phyloP scores from a whole-genome alignment of 2,329 filamentous ascomycete genomes.

The Fusarium denticulatum region DNA sequence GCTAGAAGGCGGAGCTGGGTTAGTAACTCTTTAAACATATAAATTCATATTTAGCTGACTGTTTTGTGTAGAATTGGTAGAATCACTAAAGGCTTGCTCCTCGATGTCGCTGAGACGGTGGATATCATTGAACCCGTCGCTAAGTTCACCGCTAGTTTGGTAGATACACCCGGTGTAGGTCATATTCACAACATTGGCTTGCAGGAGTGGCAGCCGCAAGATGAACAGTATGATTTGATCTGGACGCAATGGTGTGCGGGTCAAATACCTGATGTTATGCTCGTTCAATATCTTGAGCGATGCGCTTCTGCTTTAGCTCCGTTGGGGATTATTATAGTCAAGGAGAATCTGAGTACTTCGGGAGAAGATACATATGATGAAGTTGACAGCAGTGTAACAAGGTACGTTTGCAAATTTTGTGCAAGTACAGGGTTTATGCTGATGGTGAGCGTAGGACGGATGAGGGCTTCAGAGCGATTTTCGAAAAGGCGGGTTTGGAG shows the following conservation, averaged over 20 bases:
- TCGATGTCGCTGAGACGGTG: neutral
- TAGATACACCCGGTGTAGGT: neutral
- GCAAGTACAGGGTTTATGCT: neutral
- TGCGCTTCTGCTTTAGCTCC: neutral
- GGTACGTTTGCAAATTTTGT: neutral
- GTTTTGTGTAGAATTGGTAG: neutral
- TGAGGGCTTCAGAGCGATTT: neutral
- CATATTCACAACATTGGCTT: neutral
- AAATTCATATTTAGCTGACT: fast-evolving
- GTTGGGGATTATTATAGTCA: too few species aligned
- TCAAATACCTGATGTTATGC: neutral
- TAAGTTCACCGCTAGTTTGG: neutral
- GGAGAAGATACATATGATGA: neutral
- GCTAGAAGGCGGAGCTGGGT: neutral
- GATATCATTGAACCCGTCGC: neutral
- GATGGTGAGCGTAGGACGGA: neutral
- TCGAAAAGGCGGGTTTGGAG: neutral
- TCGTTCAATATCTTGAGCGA: neutral
- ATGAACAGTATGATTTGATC: neutral
- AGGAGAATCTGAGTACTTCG: neutral
- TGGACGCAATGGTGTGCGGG: neutral
- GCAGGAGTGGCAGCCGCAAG: neutral
- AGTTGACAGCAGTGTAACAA: neutral
- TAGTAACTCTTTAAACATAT: neutral
- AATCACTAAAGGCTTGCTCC: neutral